Evolutionary conservation across 140 eudicot species (phyloP).

Genomic region (Cichorium intybus): DNA sequence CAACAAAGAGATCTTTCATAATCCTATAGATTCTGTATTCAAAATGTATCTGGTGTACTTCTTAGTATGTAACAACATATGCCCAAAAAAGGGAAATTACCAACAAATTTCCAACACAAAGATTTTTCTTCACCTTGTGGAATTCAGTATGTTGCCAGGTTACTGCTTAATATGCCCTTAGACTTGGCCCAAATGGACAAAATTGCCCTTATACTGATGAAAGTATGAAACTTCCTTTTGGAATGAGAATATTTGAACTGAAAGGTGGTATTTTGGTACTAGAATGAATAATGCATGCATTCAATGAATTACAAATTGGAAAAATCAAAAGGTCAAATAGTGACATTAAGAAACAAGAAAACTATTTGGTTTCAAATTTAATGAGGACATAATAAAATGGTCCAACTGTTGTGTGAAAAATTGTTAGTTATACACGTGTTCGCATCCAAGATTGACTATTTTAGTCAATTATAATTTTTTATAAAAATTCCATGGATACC

Average conservation of each 20-base stretch:
- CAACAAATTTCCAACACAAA: slow-evolving; percentile 15
- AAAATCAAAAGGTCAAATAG: slow-evolving; percentile 17
- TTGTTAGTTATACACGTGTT: slow-evolving; percentile 25
- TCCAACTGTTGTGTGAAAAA: slow-evolving; percentile 23
- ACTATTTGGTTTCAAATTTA: slow-evolving; percentile 18
- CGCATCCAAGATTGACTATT: slow-evolving; percentile 32
- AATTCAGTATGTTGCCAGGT: slow-evolving; percentile 8
- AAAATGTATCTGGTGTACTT: slow-evolving; percentile 5
- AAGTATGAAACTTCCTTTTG: slow-evolving; percentile 9
- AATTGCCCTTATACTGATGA: not conserved
- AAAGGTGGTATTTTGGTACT: slow-evolving; percentile 21
- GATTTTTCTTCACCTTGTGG: slow-evolving; percentile 8
- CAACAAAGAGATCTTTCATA: not conserved
- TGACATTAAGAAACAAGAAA: slow-evolving; percentile 26
- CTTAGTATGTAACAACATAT: not conserved
- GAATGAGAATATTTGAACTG: slow-evolving; percentile 20
- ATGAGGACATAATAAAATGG: slow-evolving; percentile 8
- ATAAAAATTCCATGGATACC: slow-evolving; percentile 8
- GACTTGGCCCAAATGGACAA: not conserved
- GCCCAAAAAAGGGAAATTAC: slow-evolving; percentile 14
- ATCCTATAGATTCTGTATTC: not conserved
- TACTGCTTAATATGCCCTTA: slow-evolving; percentile 6
- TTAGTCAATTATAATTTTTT: not conserved
- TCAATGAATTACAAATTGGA: slow-evolving; percentile 20
- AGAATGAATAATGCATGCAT: slow-evolving; percentile 24